Base-by-base conservation (phyloP, 106 monocot genomes). In the Apostasia ramifera region DNA sequence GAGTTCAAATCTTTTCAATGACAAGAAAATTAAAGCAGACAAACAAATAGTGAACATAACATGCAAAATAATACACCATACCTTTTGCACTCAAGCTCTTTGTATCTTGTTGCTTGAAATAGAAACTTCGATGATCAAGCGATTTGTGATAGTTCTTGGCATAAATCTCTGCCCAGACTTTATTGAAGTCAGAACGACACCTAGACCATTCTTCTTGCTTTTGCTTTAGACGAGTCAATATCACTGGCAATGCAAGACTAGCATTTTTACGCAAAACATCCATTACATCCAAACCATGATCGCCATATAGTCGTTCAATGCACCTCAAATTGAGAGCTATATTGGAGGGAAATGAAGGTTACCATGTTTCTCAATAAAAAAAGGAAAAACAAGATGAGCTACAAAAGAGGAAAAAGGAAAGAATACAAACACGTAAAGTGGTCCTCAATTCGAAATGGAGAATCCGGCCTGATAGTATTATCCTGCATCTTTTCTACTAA, bases 121-220 rank as follows among this genome's bases (percentile, higher is more conserved):
- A 90, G 87, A 90, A 87, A 74, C 94, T 94, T 53, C 85, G 84
- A 59, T 90, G 90, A 47, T 94, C 94, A 77, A 94, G 87, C 63
- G 90, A 94, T 71, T 87, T 90, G 60, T 94, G 81, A 77, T 94
- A 87, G 53, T 94, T 94, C 61, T 90, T 94, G 62, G 85, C 76
- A 90, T 87, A 85, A 45, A 87, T 87, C 73, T 90, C 90, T 61
- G 94, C 82, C 90, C 94, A 94, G n/a, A 87, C 86, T 66, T 90
- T 94, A 63, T 87, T 90, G 71, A 94, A 94, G 81, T 87, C 90
- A 67, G 79, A 14, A 26, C 90, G 82, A 26, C 90, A 85, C 73
- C 78, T 87, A 45, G 81, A 83, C 90, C 90, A 90, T 70, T 90
- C 94, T 53, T 90, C 90, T 79, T 90, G 90, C 69, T 94, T 94